A percentile compares a stretch with the other conserved stretches of the same genome.
Conservation (phyloP, 2,329 filamentous ascomycete genomes). For the Polytolypa hystricis region DNA sequence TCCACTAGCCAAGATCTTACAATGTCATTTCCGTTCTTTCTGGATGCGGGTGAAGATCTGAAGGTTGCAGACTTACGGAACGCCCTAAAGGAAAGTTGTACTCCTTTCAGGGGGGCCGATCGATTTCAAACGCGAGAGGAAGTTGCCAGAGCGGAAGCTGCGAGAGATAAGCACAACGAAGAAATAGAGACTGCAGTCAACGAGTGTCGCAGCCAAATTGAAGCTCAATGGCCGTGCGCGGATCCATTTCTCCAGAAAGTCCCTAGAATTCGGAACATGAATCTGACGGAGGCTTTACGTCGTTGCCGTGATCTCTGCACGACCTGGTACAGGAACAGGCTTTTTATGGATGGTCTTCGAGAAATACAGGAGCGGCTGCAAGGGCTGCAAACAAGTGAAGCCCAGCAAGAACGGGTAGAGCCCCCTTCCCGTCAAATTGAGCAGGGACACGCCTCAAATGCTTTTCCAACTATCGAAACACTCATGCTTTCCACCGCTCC, state of each 20-base stretch:
- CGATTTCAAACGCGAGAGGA: background rate
- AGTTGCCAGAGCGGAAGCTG: background rate
- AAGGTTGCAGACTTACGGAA: background rate
- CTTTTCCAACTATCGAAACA: background rate
- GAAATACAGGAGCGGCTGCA: background rate
- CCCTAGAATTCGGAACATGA: background rate
- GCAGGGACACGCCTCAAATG: background rate
- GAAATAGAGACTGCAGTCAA: background rate
- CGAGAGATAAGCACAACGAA: background rate
- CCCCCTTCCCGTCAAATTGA: background rate
- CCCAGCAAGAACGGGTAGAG: background rate
- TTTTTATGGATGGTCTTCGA: constrained; percentile 1
- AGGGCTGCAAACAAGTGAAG: background rate
- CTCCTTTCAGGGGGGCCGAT: background rate
- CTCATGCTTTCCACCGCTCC: background rate
- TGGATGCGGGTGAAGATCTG: background rate
- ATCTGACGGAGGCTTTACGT: background rate
- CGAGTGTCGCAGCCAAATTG: constrained; percentile 1
- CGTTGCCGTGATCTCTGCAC: background rate
- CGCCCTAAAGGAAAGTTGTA: background rate
- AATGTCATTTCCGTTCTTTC: background rate
- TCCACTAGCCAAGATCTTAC: background rate
- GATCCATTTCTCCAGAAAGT: background rate
- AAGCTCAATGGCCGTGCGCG: constrained; percentile 1
- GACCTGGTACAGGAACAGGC: constrained; percentile 2